Evolutionary conservation across 106 monocot species (phyloP).

Genomic region (Platanthera zijinensis): DNA sequence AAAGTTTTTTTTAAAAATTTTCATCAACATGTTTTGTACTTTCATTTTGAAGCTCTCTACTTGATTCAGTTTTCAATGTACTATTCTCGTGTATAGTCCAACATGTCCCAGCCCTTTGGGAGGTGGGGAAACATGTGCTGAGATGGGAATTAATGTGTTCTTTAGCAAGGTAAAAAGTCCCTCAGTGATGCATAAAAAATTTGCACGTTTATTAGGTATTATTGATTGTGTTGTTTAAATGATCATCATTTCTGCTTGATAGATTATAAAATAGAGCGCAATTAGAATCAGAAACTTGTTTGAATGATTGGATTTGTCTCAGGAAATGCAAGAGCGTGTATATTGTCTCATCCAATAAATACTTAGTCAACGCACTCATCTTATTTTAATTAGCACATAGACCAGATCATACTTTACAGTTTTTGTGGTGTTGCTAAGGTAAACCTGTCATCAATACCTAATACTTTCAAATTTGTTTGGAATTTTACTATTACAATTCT

Average conservation of each 20-base stretch:
- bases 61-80: not conserved
- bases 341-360: constrained; percentile 80
- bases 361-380: constrained; percentile 54
- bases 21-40: not conserved
- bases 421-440: constrained; percentile 95
- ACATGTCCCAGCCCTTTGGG: constrained; percentile 68
- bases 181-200: not conserved
- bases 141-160: constrained; percentile 78
- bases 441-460: not conserved
- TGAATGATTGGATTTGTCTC: constrained; percentile 69
- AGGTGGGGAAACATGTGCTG: constrained; percentile 88
- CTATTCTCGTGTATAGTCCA: constrained; percentile 45
- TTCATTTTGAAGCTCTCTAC: not conserved
- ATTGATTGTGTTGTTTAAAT: not conserved
- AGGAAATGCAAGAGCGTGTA: constrained; percentile 61
- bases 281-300: constrained; percentile 87
- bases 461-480: not conserved
- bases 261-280: constrained; percentile 76
- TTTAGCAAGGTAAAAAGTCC: constrained; percentile 61
- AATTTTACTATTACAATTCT: not conserved
- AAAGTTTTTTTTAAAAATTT: not conserved
- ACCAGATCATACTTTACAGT: constrained; percentile 88
- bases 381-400: constrained; percentile 92
- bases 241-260: constrained; percentile 1
- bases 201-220: not conserved